These are phyloP conservation scores for Umbelopsis isabellina DNA, from an alignment of 192 early-diverging fungal genomes.

Conservation along the genomic window DNA sequence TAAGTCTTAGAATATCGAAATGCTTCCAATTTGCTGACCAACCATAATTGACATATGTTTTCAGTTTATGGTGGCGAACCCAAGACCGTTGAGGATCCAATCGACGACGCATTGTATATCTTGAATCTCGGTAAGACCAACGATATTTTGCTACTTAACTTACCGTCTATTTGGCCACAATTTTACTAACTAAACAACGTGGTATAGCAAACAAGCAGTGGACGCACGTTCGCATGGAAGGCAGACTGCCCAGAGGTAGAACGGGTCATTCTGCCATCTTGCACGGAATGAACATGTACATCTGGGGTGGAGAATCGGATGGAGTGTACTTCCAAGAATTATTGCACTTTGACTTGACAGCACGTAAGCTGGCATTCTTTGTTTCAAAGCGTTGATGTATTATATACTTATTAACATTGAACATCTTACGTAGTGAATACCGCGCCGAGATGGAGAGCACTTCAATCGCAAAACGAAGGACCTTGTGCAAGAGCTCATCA, in stretches of 20 bases:
- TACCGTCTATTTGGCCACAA: too few relatives aligned
- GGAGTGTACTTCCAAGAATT: constrained; percentile 54
- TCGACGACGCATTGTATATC: constrained; percentile 42
- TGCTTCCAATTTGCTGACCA: not conserved
- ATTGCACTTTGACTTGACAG: constrained; percentile 49
- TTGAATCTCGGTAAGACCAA: constrained; percentile 45
- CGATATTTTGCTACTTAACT: too few relatives aligned
- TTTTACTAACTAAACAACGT: too few relatives aligned
- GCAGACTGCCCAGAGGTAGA: constrained; percentile 41
- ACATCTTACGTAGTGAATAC: not conserved
- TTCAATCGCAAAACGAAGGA: constrained; percentile 30
- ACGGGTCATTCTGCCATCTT: constrained; percentile 53
- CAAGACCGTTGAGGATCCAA: constrained; percentile 30
- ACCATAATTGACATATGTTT: not conserved
- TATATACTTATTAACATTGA: not conserved
- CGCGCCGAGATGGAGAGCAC: constrained; percentile 31
- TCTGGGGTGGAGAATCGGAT: constrained; percentile 50
- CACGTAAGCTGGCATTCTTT: constrained; percentile 40
- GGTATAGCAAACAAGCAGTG: constrained; percentile 45
- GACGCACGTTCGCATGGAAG: constrained; percentile 47
- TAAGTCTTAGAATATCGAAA: not conserved
- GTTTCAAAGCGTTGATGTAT: not conserved
- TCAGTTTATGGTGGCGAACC: constrained; percentile 48
- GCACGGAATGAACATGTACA: constrained; percentile 50
- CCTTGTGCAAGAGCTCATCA: constrained; percentile 31